These are phyloP conservation scores for Colletotrichum sp. DNA, from an alignment of 2,329 filamentous ascomycete genomes.

Conservation along the genomic window DNA sequence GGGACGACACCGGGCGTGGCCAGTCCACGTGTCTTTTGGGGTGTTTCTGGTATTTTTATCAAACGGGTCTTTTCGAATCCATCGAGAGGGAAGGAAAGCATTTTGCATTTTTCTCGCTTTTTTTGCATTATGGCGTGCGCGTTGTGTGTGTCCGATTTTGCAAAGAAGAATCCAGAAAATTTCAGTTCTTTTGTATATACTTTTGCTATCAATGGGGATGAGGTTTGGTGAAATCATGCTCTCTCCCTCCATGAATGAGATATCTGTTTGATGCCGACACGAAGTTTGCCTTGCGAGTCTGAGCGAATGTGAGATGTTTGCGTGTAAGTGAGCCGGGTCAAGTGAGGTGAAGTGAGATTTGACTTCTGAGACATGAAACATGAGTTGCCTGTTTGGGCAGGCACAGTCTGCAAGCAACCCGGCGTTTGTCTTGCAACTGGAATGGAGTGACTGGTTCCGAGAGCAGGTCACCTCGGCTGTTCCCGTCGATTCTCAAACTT, in stretches of 20 bases:
- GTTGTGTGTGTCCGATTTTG: not conserved
- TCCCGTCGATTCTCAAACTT: not conserved
- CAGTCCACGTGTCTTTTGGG: not conserved
- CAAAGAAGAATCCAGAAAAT: not conserved
- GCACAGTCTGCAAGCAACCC: not conserved
- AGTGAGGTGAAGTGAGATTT: not conserved
- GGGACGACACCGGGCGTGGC: not conserved
- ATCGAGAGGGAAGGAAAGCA: not conserved
- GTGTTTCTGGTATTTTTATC: not conserved
- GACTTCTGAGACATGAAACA: not conserved
- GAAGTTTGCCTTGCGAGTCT: not conserved
- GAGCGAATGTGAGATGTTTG: not conserved
- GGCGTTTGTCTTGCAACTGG: not conserved
- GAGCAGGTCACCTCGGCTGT: not conserved
- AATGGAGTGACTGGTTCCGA: not conserved
- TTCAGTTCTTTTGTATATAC: slow-evolving; percentile 16
- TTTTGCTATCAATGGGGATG: slow-evolving; percentile 19
- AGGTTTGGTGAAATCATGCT: slow-evolving; percentile 17
- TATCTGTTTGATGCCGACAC: not conserved
- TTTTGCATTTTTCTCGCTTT: not conserved
- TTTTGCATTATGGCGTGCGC: not conserved
- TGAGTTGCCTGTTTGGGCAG: not conserved
- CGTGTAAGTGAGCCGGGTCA: not conserved
- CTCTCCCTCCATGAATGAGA: not conserved
- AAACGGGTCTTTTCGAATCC: not conserved